Evolutionary conservation across 1,284 basidiomycete genomes (phyloP).

Genomic region (Agaricales sp.): DNA sequence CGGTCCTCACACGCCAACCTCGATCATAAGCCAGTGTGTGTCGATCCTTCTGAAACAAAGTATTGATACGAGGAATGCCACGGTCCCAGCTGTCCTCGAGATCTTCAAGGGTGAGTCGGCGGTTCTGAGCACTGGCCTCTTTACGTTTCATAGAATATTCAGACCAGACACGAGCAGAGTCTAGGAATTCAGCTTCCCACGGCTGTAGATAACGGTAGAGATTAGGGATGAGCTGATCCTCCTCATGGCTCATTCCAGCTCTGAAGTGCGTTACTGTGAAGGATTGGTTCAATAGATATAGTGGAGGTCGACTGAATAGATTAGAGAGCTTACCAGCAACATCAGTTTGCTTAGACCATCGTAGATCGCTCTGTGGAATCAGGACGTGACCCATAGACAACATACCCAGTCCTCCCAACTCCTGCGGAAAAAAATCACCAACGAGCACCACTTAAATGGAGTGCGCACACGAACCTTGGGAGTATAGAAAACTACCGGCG

Average conservation of each 20-base stretch:
- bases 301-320: constrained; percentile 7
- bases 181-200: constrained; percentile 98
- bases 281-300: constrained; percentile 8
- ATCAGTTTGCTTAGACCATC: constrained; percentile 98
- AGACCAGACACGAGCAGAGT: constrained; percentile 97
- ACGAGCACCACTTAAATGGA: too few species aligned
- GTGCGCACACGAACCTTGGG: constrained; percentile 67
- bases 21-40: constrained; percentile 98
- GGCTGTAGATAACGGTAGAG: constrained; percentile 97
- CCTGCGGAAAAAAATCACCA: constrained; percentile 29
- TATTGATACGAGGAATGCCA: constrained; percentile 96
- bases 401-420: constrained; percentile 97
- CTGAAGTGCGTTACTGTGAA: constrained; percentile 85
- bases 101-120: constrained; percentile 93
- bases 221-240: constrained; percentile 93
- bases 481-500: constrained; percentile 93
- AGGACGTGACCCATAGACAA: constrained; percentile 98
- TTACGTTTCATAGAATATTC: constrained; percentile 99
- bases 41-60: constrained; percentile 95
- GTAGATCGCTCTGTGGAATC: constrained; percentile 93
- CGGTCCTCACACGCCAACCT: constrained; percentile 91
- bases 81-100: constrained; percentile 97
- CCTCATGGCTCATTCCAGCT: constrained; percentile 93
- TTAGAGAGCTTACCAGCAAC: constrained; percentile 54
- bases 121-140: constrained; percentile 96